These are phyloP conservation scores for Nakazawaea sp. DNA, from an alignment of 805 yeast genomes.

Conservation along the genomic window DNA sequence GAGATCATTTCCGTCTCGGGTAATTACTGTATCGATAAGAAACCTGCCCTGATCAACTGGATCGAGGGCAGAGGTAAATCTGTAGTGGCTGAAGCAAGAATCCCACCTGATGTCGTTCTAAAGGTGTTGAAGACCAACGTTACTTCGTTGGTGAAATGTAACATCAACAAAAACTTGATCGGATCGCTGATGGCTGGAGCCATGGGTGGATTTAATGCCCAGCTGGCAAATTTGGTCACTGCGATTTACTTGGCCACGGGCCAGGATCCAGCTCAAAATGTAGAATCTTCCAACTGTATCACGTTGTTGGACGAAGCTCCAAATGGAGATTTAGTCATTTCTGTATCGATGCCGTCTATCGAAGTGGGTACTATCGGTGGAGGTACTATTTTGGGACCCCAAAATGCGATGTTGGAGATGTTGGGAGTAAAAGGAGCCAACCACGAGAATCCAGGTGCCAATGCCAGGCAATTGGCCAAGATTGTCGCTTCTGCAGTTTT, in stretches of 20 bases:
- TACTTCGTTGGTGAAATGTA: constrained; percentile 84
- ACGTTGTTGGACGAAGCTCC: constrained; percentile 78
- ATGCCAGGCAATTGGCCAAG: constrained; percentile 88
- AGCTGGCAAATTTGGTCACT: constrained; percentile 93
- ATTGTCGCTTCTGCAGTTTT: constrained; percentile 91
- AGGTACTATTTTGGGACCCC: constrained; percentile 96
- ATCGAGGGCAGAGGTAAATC: constrained; percentile 98
- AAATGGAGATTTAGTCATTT: constrained; percentile 76
- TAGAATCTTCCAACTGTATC: constrained; percentile 95
- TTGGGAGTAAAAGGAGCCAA: constrained; percentile 96
- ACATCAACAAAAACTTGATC: constrained; percentile 80
- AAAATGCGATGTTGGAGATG: constrained; percentile 90
- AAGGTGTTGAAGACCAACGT: constrained; percentile 89
- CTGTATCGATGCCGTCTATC: constrained; percentile 98
- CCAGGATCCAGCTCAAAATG: constrained; percentile 99
- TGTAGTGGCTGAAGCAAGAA: constrained; percentile 90
- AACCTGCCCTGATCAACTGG: constrained; percentile 98
- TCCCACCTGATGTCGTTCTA: constrained; percentile 75
- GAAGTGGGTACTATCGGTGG: constrained; percentile 99
- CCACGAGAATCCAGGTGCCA: constrained; percentile 87
- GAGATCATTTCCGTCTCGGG: constrained; percentile 88
- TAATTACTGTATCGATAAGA: constrained; percentile 95
- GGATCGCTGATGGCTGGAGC: constrained; percentile 99
- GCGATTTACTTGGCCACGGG: constrained; percentile 94
- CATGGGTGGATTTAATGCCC: constrained; percentile 97